Conservation (phyloP, 1,139 yeast species). For the Hemisphaericaspora lyxosophila region DNA sequence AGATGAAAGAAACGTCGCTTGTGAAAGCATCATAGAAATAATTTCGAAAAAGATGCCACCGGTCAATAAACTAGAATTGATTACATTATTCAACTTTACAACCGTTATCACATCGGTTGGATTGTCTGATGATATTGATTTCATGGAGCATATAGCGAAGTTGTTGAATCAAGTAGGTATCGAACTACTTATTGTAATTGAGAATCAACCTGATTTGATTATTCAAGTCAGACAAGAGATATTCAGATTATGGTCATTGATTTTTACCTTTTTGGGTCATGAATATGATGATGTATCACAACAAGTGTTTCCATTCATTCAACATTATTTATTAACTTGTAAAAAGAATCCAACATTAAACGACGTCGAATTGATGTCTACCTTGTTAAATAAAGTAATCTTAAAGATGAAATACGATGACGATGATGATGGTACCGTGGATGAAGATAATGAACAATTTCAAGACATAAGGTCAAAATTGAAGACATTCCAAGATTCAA, state of each 20-base stretch:
- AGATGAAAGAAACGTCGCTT: conserved; percentile 53
- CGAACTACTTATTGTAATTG: conserved; percentile 69
- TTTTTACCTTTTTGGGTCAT: conserved; percentile 68
- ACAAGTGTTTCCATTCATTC: conserved; percentile 79
- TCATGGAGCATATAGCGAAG: conserved; percentile 74
- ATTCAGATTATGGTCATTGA: conserved; percentile 62
- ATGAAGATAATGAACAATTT: conserved; percentile 73
- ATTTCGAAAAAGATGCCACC: conserved; percentile 92
- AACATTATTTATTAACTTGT: conserved; percentile 67
- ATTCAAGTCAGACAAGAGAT: conserved; percentile 34
- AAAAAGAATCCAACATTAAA: conserved; percentile 51
- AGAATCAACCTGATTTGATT: conserved; percentile 49
- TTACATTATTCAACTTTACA: conserved; percentile 68
- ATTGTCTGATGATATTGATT: conserved; percentile 52
- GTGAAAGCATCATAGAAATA: conserved; percentile 76
- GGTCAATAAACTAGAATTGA: conserved; percentile 74
- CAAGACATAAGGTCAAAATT: conserved; percentile 72
- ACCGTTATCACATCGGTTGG: conserved; percentile 45
- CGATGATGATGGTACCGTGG: conserved; percentile 64
- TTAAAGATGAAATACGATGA: conserved; percentile 78
- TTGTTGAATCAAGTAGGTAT: conserved; percentile 72
- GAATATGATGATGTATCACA: conserved; percentile 87
- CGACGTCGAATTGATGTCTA: conserved; percentile 53
- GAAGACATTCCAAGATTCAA: conserved; percentile 79
- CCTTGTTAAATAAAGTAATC: conserved; percentile 67